These are phyloP conservation scores for Naganishia cerealis DNA, from an alignment of 1,284 basidiomycete genomes.

Conservation along the genomic window DNA sequence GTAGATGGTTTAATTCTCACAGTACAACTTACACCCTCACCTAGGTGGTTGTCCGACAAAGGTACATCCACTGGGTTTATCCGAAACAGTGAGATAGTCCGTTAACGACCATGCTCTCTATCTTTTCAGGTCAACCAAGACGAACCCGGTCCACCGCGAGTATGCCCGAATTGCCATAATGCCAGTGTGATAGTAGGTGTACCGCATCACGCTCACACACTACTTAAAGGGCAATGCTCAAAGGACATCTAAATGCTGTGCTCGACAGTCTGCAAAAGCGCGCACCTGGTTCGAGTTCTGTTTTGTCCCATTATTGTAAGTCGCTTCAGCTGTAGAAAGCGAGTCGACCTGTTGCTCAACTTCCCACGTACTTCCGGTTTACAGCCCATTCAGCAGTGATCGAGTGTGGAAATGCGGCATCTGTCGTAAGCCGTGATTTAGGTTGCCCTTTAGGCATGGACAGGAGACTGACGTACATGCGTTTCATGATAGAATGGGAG, in stretches of 20 bases:
- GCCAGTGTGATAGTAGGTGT: constrained; percentile 13
- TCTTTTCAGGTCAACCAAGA: constrained; percentile 25
- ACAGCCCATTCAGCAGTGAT: constrained; percentile 27
- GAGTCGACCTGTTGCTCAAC: too few relatives aligned
- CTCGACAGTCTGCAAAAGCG: constrained; percentile 8
- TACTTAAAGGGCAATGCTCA: background rate
- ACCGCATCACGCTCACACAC: background rate
- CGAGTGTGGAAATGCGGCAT: constrained; percentile 27
- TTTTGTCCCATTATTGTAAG: constrained; percentile 28
- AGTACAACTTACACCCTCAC: too few relatives aligned
- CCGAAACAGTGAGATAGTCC: too few relatives aligned
- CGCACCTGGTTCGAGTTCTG: constrained; percentile 31
- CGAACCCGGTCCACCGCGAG: constrained; percentile 22
- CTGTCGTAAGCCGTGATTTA: constrained; percentile 9
- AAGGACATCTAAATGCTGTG: background rate
- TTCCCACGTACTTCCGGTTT: too few relatives aligned
- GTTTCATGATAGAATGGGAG: constrained; percentile 21
- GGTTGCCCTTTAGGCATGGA: background rate
- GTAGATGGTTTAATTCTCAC: too few relatives aligned
- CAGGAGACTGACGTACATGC: background rate
- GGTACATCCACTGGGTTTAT: too few relatives aligned
- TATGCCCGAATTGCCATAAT: constrained; percentile 29
- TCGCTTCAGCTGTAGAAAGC: background rate
- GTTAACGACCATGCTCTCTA: too few relatives aligned
- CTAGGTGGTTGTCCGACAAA: too few relatives aligned